These are phyloP conservation scores for Triticum turgidum DNA, from an alignment of 176 grass and related monocot genomes.

Conservation along the genomic window DNA sequence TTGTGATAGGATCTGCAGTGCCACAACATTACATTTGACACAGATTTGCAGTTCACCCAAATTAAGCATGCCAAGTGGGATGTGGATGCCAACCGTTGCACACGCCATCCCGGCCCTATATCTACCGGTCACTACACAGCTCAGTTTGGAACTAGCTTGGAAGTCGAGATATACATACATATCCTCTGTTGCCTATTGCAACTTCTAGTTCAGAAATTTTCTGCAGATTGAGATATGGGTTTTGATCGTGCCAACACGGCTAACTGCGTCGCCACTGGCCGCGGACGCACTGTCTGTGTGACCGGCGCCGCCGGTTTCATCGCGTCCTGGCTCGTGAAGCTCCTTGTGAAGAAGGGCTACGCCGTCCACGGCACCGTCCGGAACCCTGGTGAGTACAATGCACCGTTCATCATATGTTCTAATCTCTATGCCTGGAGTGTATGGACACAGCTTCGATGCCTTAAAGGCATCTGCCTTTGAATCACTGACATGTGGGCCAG, in stretches of 20 bases:
- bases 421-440: background rate
- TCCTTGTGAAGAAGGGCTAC: conserved; percentile 58
- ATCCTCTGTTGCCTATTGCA: background rate
- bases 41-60: background rate
- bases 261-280: background rate
- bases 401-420: background rate
- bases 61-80: background rate
- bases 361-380: conserved; percentile 51
- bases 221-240: background rate
- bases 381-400: conserved; percentile 32
- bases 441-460: too few species aligned
- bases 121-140: background rate
- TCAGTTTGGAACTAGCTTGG: background rate
- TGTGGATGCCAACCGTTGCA: background rate
- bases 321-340: conserved; percentile 71
- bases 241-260: background rate
- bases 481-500: too few species aligned
- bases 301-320: conserved; percentile 60
- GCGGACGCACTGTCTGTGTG: conserved; percentile 46
- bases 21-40: background rate
- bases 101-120: background rate
- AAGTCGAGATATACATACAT: background rate
- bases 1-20: background rate
- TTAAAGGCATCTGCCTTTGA: too few species aligned
- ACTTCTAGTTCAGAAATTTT: background rate